Base-by-base conservation (phyloP, 2,329 filamentous ascomycete species). In the Phialocephala sp. region DNA sequence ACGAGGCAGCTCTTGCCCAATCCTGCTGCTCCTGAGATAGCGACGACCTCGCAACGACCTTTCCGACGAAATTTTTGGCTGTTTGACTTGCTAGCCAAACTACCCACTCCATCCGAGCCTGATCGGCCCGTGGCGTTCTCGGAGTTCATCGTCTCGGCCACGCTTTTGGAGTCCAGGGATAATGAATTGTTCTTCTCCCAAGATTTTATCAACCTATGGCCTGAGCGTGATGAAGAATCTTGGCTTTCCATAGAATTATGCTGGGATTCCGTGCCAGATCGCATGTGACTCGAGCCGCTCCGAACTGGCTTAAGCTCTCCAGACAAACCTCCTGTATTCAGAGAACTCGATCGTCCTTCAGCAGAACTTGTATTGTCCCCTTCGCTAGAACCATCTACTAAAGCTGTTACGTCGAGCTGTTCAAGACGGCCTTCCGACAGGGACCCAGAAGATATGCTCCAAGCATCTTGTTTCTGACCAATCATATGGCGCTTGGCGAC, bases 1-100 rank as follows among this genome's bases (percentile, higher is more conserved):
- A 89, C 85, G 18, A 90, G 80, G 65, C 85, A 86, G 68, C 84
- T 89, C 75, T 90, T 90, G 18, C 88, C 88, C n/a, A 89, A 77
- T 0, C 88, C 88, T 2, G 84, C 87, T 14, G 84, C 81, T 36
- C 88, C 88, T 69, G 88, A 85, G 60, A 90, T 83, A 18, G 83
- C 82, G 22, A 89, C 79, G 32, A 90, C 83, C 72, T 90, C 88
- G 71, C 87, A 89, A 60, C 89, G 87, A 2, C 87, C 87, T 27
- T 84, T 83, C 47, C 85, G 81, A 37, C 84, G 81, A 65, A 88
- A 88, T 72, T 89, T 89, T 6, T 69, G 68, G n/a, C 63, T 66
- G 43, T 76, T 75, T 22, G 66, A 68, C 15, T 72, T 61, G 47
- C 63, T 72, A 1, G 70, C 68, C 36, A 76, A 56, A 54, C 72